Evolutionary conservation across 108 stramenopile species (phyloP), one percentile per base, ranked within the genome.

Genomic region (Aureococcus anophagefferens): DNA sequence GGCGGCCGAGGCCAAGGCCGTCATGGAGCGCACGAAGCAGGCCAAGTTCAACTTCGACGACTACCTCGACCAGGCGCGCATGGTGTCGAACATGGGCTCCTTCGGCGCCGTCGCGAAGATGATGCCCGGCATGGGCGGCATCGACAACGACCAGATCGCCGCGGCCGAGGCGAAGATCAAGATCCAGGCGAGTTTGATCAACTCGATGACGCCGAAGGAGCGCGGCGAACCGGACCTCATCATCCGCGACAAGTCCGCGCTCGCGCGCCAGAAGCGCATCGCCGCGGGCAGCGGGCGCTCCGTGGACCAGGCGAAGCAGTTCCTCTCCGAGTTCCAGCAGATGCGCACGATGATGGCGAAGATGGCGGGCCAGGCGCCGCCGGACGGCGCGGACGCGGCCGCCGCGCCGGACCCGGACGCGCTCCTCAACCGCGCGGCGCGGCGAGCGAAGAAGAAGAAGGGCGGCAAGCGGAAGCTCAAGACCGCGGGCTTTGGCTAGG

Each of bases 291-390:
- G 90, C 7, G 93, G 90, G 3, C 69, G 77, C 46, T 33, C 68
- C 33, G 79, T 91, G 33, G 82, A 90, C 30, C 91, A 90, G 63
- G 90, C 86, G 14, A 40, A 80, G 63, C 72, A 72, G 40, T 94
- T 96, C 82, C 88, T 94, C 74, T 83, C 84, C 64, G 95, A 96
- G 79, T 96, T 96, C 72, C 93, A 94, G 76, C 82, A 86, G 75
- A 96, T 96, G 95, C 77, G 87, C 83, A 91, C 91, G 16, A 94
- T 94, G 91, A 96, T 96, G 84, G 89, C 88, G 68, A 81, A 91
- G 30, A 96, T 96, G 95, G 25, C 14, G 21, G 25, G 25, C 51
- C 14, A 25, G 51, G 21, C 51, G 21, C 21, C 21, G 13, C 21
- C 51, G 3, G 51, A 28, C 51, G 7, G 7, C 25, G 25, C 1